Conservation (phyloP, 2,329 filamentous ascomycete species). For the Coniochaeta sp. region DNA sequence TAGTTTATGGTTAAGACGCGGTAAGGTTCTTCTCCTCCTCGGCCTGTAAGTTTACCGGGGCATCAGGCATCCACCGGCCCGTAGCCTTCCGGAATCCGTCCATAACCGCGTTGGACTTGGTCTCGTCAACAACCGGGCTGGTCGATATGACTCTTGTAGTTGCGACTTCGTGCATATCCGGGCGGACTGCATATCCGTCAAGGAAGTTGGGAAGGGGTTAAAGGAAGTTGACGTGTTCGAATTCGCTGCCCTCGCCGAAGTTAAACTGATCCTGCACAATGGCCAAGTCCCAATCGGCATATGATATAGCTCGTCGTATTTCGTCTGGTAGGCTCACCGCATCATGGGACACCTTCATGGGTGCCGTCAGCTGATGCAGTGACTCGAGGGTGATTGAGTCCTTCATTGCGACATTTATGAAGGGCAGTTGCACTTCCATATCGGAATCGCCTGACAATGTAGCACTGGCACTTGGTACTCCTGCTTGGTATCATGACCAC, state of each 20-base stretch:
- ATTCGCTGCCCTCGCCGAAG: background rate
- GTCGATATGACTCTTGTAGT: background rate
- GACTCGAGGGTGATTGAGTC: too few relatives aligned
- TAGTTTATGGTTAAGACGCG: too few relatives aligned
- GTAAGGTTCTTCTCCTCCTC: conserved; percentile 3
- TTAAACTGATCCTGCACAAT: conserved; percentile 1
- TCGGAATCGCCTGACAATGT: too few relatives aligned
- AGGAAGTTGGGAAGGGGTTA: background rate
- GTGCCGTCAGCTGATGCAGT: background rate
- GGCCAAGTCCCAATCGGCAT: conserved; percentile 1
- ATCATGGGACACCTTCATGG: background rate
- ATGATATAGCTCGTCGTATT: background rate
- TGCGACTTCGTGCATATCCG: too few relatives aligned
- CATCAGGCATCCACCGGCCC: background rate
- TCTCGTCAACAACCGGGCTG: conserved; percentile 1
- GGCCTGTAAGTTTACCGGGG: background rate
- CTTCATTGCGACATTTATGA: too few relatives aligned
- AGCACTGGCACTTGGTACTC: too few relatives aligned
- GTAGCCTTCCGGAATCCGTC: conserved; percentile 2
- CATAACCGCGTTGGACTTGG: background rate
- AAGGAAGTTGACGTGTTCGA: background rate
- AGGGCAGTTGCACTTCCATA: too few relatives aligned
- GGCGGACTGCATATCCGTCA: background rate
- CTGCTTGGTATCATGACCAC: too few relatives aligned
- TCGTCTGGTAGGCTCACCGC: background rate